Evolutionary conservation across 345 rosid genomes (phyloP), one percentile per base, ranked within the genome.

Genomic region (Hibiscus syriacus): DNA sequence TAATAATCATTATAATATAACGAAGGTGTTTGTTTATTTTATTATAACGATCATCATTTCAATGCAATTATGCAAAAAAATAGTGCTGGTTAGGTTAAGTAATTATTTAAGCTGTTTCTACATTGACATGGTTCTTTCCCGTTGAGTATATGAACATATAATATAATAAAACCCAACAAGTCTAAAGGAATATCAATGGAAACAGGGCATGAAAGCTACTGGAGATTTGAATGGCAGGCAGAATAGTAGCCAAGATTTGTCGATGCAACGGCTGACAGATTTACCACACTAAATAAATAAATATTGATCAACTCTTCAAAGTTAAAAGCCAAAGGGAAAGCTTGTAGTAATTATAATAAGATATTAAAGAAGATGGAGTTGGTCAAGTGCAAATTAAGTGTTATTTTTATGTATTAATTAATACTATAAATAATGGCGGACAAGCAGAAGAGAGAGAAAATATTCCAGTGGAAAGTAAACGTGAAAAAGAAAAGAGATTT

Each of bases 361-460:
- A 13, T 32, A 3, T 29, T 2, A 29, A 29, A 2, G 5, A 38
- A 58, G 32, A 58, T 5, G n/a, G 9, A 17, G 26, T 32, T 34
- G 22, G 16, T 60, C 29, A 60, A 60, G 38, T 34, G n/a, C 38
- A 34, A 34, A 1, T 34, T 2, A 34, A 6, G 36, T 56, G 6
- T 56, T 29, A 5, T 26, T 14, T 29, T 26, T 26, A 20, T 20
- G 27, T 20, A 10, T 23, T 14, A 59, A 19, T 32, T 29, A 30
- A 6, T 25, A 20, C n/a, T 5, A 23, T 10, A 56, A 43, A 55
- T 74, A 72, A 70, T 74, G 80, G 82, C 80, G 55, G 82, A 74
- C 81, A 77, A 67, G 64, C 46, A 34, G 45, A n/a, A 23, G 10
- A 6, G 38, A 34, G 0, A 34, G 7, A 34, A 8, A 34, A 34